Conservation (phyloP, 192 early-diverging fungal species). For the Lunasporangiospora selenospora region DNA sequence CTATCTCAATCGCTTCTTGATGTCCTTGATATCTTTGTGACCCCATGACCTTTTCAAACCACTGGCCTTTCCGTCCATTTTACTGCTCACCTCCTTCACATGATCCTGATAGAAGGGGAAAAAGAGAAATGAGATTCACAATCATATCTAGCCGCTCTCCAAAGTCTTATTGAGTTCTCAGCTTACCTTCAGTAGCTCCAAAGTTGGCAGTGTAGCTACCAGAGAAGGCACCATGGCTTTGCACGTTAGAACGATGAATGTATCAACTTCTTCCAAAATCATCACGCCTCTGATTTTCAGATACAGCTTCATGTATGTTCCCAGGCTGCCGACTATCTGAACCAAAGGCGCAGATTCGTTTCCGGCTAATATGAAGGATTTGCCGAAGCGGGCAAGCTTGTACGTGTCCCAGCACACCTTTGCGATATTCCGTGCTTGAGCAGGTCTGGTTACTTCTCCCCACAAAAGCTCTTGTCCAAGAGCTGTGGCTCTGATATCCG, state of each 20-base stretch:
- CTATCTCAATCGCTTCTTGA: conserved; percentile 2
- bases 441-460: conserved; percentile 1
- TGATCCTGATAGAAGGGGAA: conserved; percentile 7
- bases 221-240: conserved; percentile 3
- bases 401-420: conserved; percentile 6
- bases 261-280: background rate
- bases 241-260: background rate
- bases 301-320: background rate
- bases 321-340: background rate
- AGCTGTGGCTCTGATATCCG: conserved; percentile 1
- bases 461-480: conserved; percentile 3
- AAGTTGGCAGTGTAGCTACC: conserved; percentile 12
- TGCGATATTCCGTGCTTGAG: background rate
- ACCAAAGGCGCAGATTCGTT: conserved; percentile 1
- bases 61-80: background rate
- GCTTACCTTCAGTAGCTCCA: conserved; percentile 13
- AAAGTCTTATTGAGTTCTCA: background rate
- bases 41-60: background rate
- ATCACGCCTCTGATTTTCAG: background rate
- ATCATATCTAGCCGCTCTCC: conserved; percentile 1
- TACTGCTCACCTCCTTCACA: background rate
- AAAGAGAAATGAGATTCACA: conserved; percentile 7
- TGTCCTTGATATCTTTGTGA: background rate
- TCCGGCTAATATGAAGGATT: background rate
- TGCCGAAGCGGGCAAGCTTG: conserved; percentile 5